Evolutionary conservation across 495 filamentous ascomycete genomes (phyloP), one percentile per base, ranked within the genome.

Genomic region (Aspergillus leporis): DNA sequence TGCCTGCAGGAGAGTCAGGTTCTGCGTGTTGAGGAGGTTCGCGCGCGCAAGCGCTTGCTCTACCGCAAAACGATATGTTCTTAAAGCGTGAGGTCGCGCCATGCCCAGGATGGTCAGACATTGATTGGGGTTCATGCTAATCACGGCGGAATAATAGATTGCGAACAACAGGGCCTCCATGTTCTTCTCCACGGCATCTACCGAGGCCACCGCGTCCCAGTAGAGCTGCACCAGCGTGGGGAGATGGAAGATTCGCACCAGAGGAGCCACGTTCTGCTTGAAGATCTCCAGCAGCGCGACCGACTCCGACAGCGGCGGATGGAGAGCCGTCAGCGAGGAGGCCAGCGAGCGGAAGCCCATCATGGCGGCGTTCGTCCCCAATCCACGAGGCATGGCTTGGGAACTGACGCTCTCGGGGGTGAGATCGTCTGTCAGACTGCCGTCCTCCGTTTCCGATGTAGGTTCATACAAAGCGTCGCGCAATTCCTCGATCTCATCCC

Each of bases 31-130:
- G 6, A 92, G 69, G 46, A 92, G 85, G 41, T 85, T 80, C 3
- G 90, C 87, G 49, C 83, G 83, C 4, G 88, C 81, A 3, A 93
- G 75, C 0, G 87, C 84, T 66, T 90, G 87, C 62, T 93, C 86
- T 0, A 85, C 71, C 0, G 83, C 89, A 58, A 90, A 90, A 12
- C 86, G 86, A 19, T 51, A 32, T 7, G 9, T 14, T 4, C 6
- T 4, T 8, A 51, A n/a, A 3, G 10, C 25, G 5, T 14, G 14
- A 32, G 13, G 5, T 13, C 49, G 23, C 2, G 23, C 7, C 23
- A n/a, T 1, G 12, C 25, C 49, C 23, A 51, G 13, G 13, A 6
- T 7, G 1, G 6, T 7, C 41, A 16, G 7, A 14, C 23, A 31
- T 25, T 49, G 19, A 9, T 49, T 4, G 13, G 66, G 36, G 3